Conservation (phyloP, 2,329 filamentous ascomycete genomes). For the Rasamsonia emersonii region DNA sequence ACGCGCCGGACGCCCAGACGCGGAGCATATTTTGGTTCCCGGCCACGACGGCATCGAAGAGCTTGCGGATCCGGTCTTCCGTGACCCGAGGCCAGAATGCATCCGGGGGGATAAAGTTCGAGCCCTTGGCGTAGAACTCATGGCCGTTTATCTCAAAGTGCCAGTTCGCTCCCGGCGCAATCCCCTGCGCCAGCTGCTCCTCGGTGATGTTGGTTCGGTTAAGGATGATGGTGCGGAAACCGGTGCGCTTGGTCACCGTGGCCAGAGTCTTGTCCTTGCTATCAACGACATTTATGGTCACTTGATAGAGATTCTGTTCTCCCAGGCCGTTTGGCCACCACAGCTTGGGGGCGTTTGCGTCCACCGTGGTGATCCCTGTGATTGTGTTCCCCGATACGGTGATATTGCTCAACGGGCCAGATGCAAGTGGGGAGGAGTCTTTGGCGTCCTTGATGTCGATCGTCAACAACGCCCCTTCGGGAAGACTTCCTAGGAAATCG, state of each 20-base stretch:
- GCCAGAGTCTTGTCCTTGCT: conserved; percentile 29
- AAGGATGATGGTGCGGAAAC: conserved; percentile 55
- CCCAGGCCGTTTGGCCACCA: conserved; percentile 57
- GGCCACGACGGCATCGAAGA: conserved; percentile 48
- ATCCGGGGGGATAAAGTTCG: conserved; percentile 56
- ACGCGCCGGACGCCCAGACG: conserved; percentile 54
- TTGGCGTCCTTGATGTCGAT: conserved; percentile 40
- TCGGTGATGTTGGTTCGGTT: conserved; percentile 48
- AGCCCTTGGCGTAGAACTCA: conserved; percentile 56
- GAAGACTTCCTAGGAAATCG: conserved; percentile 46
- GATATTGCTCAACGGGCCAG: conserved; percentile 32
- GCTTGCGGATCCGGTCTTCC: conserved; percentile 39
- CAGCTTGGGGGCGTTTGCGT: conserved; percentile 39
- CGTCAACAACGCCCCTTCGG: conserved; percentile 33
- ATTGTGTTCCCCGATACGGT: conserved; percentile 36
- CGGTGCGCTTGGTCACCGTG: conserved; percentile 45
- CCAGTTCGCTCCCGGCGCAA: conserved; percentile 52
- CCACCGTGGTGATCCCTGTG: conserved; percentile 40
- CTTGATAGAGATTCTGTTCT: conserved; percentile 48
- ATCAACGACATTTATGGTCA: conserved; percentile 43
- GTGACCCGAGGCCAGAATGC: conserved; percentile 56
- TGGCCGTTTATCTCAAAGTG: conserved; percentile 59
- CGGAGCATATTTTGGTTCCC: conserved; percentile 59
- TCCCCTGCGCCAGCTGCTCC: conserved; percentile 44
- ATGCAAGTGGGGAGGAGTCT: conserved; percentile 32